A percentile compares a stretch with the other conserved stretches of the same genome.
phyloP scores from a whole-genome alignment of 2,329 filamentous ascomycete species.

The Acrodontium crateriforme region DNA sequence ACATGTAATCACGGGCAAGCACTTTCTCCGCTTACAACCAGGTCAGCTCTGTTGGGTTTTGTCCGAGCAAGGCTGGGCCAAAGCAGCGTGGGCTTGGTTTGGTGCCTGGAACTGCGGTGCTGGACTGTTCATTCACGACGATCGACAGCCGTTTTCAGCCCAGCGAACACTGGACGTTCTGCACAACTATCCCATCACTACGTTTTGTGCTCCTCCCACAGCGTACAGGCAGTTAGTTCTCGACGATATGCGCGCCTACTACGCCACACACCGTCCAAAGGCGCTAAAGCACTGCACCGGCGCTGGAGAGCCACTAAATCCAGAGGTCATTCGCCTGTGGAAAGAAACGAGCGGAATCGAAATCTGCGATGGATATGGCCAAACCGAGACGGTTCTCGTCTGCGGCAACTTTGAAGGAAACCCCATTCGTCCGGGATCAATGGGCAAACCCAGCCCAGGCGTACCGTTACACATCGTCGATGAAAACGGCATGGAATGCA shows the following conservation, averaged over 20 bases:
- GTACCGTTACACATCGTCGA: conserved; percentile 24
- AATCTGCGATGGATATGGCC: conserved; percentile 29
- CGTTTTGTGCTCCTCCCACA: conserved; percentile 27
- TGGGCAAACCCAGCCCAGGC: conserved; percentile 27
- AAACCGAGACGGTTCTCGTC: conserved; percentile 27
- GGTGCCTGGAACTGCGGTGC: conserved; percentile 28
- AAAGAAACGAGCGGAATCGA: conserved; percentile 22
- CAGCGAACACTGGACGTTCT: conserved; percentile 20
- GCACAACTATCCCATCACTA: conserved; percentile 27
- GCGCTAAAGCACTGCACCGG: conserved; percentile 25
- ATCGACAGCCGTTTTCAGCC: conserved; percentile 22
- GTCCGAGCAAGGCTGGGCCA: conserved; percentile 30
- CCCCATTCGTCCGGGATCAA: conserved; percentile 24
- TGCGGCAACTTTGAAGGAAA: conserved; percentile 26
- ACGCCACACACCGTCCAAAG: conserved; percentile 15
- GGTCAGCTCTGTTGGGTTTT: conserved; percentile 27
- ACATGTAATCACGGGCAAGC: conserved; percentile 25
- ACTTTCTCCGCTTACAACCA: conserved; percentile 25
- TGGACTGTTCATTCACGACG: conserved; percentile 28
- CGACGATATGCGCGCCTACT: conserved; percentile 18
- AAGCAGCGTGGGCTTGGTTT: conserved; percentile 29
- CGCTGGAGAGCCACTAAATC: conserved; percentile 28
- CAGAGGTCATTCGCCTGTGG: conserved; percentile 26
- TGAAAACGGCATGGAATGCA: conserved; percentile 17
- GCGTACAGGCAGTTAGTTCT: conserved; percentile 29